Evolutionary conservation across 2,329 filamentous ascomycete species (phyloP).

Genomic region (Colletotrichum orbiculare): DNA sequence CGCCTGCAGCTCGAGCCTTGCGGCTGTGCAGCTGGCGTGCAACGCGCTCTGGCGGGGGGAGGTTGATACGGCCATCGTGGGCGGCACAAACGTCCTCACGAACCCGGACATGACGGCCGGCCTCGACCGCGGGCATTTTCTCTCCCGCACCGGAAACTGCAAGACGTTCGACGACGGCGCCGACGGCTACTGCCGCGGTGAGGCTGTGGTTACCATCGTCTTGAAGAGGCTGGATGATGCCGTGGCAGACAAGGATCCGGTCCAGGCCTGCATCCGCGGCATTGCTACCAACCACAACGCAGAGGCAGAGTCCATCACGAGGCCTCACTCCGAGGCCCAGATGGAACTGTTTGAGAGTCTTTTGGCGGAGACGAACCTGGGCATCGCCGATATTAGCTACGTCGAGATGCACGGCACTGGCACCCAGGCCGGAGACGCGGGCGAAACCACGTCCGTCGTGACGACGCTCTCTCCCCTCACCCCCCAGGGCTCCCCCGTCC

Average conservation of each 20-base stretch:
- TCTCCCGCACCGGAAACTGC: slow-evolving; percentile 80
- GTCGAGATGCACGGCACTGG: slow-evolving; percentile 93
- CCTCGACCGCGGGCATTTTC: slow-evolving; percentile 80
- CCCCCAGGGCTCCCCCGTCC: slow-evolving; percentile 56
- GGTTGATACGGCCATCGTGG: slow-evolving; percentile 83
- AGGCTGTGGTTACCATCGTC: slow-evolving; percentile 78
- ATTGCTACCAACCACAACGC: slow-evolving; percentile 85
- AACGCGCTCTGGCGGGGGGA: slow-evolving; percentile 80
- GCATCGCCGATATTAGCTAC: slow-evolving; percentile 82
- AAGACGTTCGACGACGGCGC: slow-evolving; percentile 85
- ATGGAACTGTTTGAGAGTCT: slow-evolving; percentile 76
- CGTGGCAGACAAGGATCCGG: slow-evolving; percentile 79
- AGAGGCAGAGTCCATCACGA: slow-evolving; percentile 84
- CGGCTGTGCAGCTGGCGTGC: slow-evolving; percentile 76
- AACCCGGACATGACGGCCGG: slow-evolving; percentile 85
- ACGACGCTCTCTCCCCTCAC: slow-evolving; percentile 60
- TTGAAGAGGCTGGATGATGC: slow-evolving; percentile 86
- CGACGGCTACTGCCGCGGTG: slow-evolving; percentile 85
- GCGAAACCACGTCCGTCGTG: slow-evolving; percentile 83
- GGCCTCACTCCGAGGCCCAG: slow-evolving; percentile 83
- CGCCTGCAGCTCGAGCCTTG: slow-evolving; percentile 79
- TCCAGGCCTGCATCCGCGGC: slow-evolving; percentile 79
- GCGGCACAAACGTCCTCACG: slow-evolving; percentile 81
- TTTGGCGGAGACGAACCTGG: slow-evolving; percentile 77
- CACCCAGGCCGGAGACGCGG: slow-evolving; percentile 85